Conservation (phyloP, 2,329 filamentous ascomycete genomes). For the Xylariales sp. region DNA sequence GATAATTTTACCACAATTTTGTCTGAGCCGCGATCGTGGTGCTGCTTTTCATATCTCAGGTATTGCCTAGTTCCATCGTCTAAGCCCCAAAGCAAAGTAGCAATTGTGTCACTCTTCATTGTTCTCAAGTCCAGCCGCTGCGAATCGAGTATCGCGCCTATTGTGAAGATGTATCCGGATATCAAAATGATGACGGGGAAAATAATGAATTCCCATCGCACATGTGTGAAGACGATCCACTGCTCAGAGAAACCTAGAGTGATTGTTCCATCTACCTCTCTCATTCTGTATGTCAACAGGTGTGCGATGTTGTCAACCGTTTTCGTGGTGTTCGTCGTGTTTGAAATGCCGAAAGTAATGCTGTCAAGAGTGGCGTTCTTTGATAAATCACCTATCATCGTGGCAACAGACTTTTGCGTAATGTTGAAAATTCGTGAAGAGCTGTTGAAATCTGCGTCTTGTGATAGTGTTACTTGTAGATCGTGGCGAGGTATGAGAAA, state of each 20-base stretch:
- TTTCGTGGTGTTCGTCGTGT: slow-evolving; percentile 7
- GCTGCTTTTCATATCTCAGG: slow-evolving; percentile 17
- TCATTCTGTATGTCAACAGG: slow-evolving; percentile 12
- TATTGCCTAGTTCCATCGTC: slow-evolving; percentile 15
- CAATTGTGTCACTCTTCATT: slow-evolving; percentile 24
- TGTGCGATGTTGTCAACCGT: slow-evolving; percentile 7
- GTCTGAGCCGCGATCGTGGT: slow-evolving; percentile 5
- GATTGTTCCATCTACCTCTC: slow-evolving; percentile 1
- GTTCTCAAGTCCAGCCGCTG: slow-evolving; percentile 5
- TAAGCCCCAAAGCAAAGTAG: slow-evolving; percentile 21
- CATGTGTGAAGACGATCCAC: slow-evolving; percentile 23
- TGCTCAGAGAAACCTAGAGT: slow-evolving; percentile 8
- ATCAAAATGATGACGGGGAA: slow-evolving; percentile 22
- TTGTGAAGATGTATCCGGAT: slow-evolving; percentile 14
- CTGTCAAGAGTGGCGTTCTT: background rate
- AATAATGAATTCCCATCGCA: slow-evolving; percentile 22
- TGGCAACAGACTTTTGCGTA: slow-evolving; percentile 23
- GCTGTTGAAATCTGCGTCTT: background rate
- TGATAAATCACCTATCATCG: slow-evolving; percentile 11
- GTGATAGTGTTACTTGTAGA: background rate
- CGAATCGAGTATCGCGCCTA: slow-evolving; percentile 12
- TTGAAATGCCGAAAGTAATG: background rate
- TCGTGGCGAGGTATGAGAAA: slow-evolving; percentile 9
- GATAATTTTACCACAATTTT: slow-evolving; percentile 1
- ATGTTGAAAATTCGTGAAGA: slow-evolving; percentile 20